Conservation (phyloP, 1,284 basidiomycete genomes). For the Gomphus bonarii region DNA sequence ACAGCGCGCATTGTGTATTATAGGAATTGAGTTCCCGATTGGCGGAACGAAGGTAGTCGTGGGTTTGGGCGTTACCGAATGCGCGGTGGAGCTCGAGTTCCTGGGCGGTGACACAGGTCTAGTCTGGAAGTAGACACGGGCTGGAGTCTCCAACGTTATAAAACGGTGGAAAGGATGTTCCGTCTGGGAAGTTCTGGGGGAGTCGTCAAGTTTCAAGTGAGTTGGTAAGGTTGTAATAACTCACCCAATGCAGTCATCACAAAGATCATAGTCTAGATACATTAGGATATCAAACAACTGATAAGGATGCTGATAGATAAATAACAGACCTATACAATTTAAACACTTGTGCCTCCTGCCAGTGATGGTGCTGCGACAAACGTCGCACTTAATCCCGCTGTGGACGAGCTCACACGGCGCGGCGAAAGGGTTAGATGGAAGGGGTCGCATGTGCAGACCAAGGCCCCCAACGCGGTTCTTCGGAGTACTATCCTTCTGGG, state of each 20-base stretch:
- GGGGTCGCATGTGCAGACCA: neutral
- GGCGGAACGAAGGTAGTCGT: neutral
- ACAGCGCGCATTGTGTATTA: constrained; percentile 52
- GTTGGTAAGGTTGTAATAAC: constrained; percentile 32
- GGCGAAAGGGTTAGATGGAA: neutral
- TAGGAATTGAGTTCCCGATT: constrained; percentile 1
- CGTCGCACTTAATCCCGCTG: constrained; percentile 43
- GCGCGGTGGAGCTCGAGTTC: neutral
- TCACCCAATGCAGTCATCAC: constrained; percentile 42
- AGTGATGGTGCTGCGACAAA: constrained; percentile 40
- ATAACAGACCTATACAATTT: constrained; percentile 48
- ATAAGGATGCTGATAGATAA: constrained; percentile 4
- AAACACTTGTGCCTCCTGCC: constrained; percentile 67
- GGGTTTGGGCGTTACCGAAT: too few relatives aligned
- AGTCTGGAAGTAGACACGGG: constrained; percentile 52
- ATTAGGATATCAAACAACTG: neutral
- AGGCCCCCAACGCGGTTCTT: neutral
- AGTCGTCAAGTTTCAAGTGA: neutral
- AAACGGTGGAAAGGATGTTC: constrained; percentile 41
- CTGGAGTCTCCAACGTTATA: constrained; percentile 53
- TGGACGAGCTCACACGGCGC: constrained; percentile 19
- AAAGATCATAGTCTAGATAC: constrained; percentile 57
- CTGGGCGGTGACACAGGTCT: constrained; percentile 11
- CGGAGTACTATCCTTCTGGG: constrained; percentile 1
- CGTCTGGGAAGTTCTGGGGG: neutral